Percentiles rank a stretch among this genome's conserved stretches.
Evolutionary conservation across 129 eudicot species (phyloP).

Genomic region (Helianthus tuberosus): DNA sequence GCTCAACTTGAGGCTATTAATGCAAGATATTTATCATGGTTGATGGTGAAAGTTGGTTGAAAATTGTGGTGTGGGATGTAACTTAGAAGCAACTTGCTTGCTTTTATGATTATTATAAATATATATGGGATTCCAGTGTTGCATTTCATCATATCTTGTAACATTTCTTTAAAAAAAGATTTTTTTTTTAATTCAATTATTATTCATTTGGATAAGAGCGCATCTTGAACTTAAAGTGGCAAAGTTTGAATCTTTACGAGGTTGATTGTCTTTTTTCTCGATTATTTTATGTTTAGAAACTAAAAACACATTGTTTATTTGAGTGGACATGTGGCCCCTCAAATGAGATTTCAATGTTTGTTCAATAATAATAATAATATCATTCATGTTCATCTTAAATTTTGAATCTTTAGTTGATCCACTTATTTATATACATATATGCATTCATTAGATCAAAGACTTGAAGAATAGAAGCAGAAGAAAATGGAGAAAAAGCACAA

Average conservation of each 20-base stretch:
- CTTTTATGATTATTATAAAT: constrained; percentile 17
- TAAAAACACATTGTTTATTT: constrained; percentile 24
- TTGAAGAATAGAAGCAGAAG: constrained; percentile 11
- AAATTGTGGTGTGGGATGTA: constrained; percentile 29
- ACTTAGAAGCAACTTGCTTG: constrained; percentile 30
- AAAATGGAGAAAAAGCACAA: constrained; percentile 71
- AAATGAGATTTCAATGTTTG: constrained; percentile 19
- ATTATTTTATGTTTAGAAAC: background rate
- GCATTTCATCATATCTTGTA: constrained; percentile 32
- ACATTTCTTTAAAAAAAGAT: background rate
- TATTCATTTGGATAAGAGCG: constrained; percentile 29
- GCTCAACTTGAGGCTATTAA: constrained; percentile 22
- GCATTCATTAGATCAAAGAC: constrained; percentile 19
- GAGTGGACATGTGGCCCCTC: constrained; percentile 24
- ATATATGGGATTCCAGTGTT: constrained; percentile 23
- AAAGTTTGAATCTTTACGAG: constrained; percentile 14
- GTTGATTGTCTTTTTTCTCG: constrained; percentile 22
- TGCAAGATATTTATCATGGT: constrained; percentile 10
- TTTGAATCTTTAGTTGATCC: constrained; percentile 12
- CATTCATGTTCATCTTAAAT: constrained; percentile 19
- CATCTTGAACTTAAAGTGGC: constrained; percentile 21
- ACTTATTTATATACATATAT: background rate
- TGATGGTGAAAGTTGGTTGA: constrained; percentile 18
- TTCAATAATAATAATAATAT: background rate
- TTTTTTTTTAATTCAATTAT: constrained; percentile 4